Percentiles rank a stretch among this genome's conserved stretches.
These are phyloP conservation scores for Pichia sp. DNA, from an alignment of 1,139 yeast genomes.

Conservation along the genomic window DNA sequence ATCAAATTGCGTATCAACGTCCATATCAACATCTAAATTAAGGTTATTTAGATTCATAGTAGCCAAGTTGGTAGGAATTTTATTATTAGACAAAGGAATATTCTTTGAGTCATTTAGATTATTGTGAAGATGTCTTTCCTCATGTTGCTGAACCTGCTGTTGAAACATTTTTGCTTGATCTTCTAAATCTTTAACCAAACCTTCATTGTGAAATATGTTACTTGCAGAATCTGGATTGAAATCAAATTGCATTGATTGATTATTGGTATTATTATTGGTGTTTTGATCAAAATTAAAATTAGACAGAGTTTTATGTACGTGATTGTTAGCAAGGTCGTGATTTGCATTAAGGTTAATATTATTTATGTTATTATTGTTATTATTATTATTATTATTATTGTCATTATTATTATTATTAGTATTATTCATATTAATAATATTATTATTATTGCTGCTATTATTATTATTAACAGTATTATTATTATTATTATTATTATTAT, in stretches of 20 bases:
- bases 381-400: background rate
- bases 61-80: background rate
- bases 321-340: conserved; percentile 1
- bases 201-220: conserved; percentile 9
- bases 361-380: background rate
- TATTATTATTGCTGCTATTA: too few species aligned
- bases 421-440: too few species aligned
- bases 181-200: conserved; percentile 10
- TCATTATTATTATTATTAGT: too few species aligned
- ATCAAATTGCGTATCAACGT: conserved; percentile 22
- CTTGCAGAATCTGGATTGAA: conserved; percentile 10
- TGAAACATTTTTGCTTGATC: conserved; percentile 11
- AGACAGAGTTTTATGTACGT: conserved; percentile 17
- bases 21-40: conserved; percentile 11
- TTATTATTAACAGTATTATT: background rate
- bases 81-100: background rate
- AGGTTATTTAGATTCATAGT: background rate
- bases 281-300: conserved; percentile 21
- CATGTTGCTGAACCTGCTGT: conserved; percentile 20
- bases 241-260: conserved; percentile 8
- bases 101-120: background rate
- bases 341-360: background rate
- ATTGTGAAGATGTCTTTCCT: conserved; percentile 7
- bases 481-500: conserved; percentile 5
- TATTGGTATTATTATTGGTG: conserved; percentile 4